Evolutionary conservation across 2,329 filamentous ascomycete genomes (phyloP), one percentile per base, ranked within the genome.

Genomic region (Meredithiella fracta): DNA sequence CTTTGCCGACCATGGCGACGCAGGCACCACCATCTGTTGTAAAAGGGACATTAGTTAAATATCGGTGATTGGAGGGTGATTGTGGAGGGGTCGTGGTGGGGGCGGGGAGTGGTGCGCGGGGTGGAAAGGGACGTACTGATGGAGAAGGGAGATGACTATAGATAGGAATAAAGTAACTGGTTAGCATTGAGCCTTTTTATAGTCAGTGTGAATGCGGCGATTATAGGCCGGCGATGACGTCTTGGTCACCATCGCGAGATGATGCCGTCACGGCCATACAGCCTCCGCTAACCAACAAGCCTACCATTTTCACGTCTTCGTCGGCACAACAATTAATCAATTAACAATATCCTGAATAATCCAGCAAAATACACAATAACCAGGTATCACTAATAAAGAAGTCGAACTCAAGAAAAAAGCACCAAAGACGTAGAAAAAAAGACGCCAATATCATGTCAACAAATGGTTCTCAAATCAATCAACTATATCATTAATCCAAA

Each of bases 1-100:
- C 90, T 74, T 98, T 97, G 76, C 92, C 92, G 62, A 95, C 90
- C 92, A 97, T 97, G 72, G 91, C 91, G 63, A 97, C 89, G 73
- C 85, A 91, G 74, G 91, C 91, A 70, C 91, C 91, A 74, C 91
- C 91, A 70, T 84, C 79, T 83, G 29, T 34, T 34, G 29, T 5
- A 34, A 34, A 34, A 56, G 57, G n/a, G 31, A 31, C 23, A 40
- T 14, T 51, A 40, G 54, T 59, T 56, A 59, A 44, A 50, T 22
- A 44, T 47, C 22, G 1, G 5, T 11, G 31, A 15, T 47, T 57
- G 40, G 42, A 25, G 56, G 25, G 49, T 54, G n/a, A n/a, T n/a
- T n/a, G n/a, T n/a, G 56, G 51, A 53, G 50, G 54, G 15, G 34
- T 47, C 58, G 42, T 26, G 47, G 54, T 26, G 25, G 50, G 37